Evolutionary conservation across 1,284 basidiomycete species (phyloP).

Genomic region (Ganoderma sp.): DNA sequence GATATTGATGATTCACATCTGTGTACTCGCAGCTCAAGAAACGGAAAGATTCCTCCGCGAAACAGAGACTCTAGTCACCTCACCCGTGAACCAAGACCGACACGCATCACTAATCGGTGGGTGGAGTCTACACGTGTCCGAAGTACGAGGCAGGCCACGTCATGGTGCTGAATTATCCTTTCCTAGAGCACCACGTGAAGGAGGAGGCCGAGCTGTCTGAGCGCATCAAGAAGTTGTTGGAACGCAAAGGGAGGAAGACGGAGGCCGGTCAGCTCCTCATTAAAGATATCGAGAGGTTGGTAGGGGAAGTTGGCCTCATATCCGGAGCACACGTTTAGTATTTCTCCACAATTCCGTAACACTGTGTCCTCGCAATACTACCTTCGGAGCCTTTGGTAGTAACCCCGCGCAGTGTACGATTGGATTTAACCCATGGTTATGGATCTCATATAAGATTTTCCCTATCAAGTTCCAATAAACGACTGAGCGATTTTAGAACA

Average conservation of each 20-base stretch:
- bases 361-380: not conserved
- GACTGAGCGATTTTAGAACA: not conserved
- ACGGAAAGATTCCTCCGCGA: not conserved
- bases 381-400: not conserved
- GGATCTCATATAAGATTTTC: not conserved
- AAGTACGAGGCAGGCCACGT: not conserved
- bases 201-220: conserved; percentile 18
- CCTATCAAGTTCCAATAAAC: not conserved
- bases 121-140: not conserved
- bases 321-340: not conserved
- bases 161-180: not conserved
- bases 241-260: conserved; percentile 31
- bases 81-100: not conserved
- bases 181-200: conserved; percentile 6
- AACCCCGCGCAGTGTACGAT: too few species aligned
- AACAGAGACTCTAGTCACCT: not conserved
- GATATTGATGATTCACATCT: not conserved
- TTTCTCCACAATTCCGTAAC: not conserved
- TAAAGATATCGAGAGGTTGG: conserved; percentile 29
- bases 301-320: conserved; percentile 19
- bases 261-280: conserved; percentile 25
- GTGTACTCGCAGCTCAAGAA: not conserved
- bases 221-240: conserved; percentile 26
- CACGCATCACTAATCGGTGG: not conserved
- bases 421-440: not conserved